Percentiles rank a stretch among this genome's conserved stretches.
Evolutionary conservation across 1,284 basidiomycete species (phyloP).

Genomic region (Cystodermella granulosa): DNA sequence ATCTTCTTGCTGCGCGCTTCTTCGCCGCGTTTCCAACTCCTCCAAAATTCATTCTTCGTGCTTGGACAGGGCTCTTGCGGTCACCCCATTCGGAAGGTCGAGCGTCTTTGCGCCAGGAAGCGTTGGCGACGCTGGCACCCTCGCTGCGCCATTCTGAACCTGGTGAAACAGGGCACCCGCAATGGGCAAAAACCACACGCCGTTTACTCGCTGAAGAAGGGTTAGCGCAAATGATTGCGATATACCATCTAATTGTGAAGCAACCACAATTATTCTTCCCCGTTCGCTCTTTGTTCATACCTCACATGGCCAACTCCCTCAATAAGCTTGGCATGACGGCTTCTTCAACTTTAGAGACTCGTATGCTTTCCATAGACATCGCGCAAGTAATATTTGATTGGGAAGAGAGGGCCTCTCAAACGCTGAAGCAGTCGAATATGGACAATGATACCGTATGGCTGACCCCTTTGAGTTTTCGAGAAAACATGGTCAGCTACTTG

Average conservation of each 20-base stretch:
- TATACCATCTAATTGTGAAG: conserved; percentile 90
- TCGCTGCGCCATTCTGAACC: conserved; percentile 64
- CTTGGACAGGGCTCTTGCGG: conserved; percentile 90
- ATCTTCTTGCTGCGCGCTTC: conserved; percentile 91
- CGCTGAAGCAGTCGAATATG: conserved; percentile 19
- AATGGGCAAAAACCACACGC: conserved; percentile 89
- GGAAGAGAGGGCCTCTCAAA: conserved; percentile 64
- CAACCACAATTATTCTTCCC: conserved; percentile 92
- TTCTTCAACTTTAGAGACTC: conserved; percentile 75
- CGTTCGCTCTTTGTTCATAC: conserved; percentile 90
- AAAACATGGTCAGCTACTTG: conserved; percentile 90
- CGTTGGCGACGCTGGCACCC: conserved; percentile 86
- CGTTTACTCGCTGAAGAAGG: conserved; percentile 89
- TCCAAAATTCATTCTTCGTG: conserved; percentile 88
- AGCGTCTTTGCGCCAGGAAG: conserved; percentile 73
- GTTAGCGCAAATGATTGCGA: conserved; percentile 78
- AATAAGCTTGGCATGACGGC: conserved; percentile 80
- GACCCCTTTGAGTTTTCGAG: conserved; percentile 76
- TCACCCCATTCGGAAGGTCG: conserved; percentile 80
- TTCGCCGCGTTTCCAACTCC: conserved; percentile 89
- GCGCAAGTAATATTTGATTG: conserved; percentile 84
- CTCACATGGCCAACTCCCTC: conserved; percentile 89
- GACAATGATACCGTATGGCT: conserved; percentile 50
- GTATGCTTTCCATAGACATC: conserved; percentile 77
- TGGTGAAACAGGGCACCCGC: conserved; percentile 60